phyloP scores from a whole-genome alignment of 176 grass and related monocot genomes.

The Bonia amplexicaulis region DNA sequence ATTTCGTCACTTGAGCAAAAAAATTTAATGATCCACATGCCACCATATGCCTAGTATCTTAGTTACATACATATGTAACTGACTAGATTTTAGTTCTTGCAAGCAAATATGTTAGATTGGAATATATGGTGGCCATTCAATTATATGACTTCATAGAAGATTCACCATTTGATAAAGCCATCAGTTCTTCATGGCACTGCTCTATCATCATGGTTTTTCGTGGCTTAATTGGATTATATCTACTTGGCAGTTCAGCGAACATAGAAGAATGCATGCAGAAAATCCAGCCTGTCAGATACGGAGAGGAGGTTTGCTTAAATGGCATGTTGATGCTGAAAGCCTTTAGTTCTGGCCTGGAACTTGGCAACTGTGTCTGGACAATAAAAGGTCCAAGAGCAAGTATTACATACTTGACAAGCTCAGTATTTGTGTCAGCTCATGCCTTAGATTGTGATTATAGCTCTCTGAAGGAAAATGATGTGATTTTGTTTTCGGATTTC shows the following conservation, averaged over 20 bases:
- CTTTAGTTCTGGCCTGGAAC: slow-evolving; percentile 87
- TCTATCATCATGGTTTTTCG: not conserved
- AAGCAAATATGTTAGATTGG: not conserved
- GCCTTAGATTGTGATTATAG: slow-evolving; percentile 66
- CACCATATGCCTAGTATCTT: not conserved
- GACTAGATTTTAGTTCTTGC: slow-evolving; percentile 9
- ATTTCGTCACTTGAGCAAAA: not conserved
- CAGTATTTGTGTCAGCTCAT: slow-evolving; percentile 69
- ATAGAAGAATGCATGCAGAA: slow-evolving; percentile 78
- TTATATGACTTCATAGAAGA: not conserved
- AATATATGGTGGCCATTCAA: not conserved
- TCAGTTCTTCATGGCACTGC: not conserved
- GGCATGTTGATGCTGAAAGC: slow-evolving; percentile 72
- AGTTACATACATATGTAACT: not conserved
- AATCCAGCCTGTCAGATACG: slow-evolving; percentile 54
- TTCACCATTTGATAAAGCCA: slow-evolving; percentile 2
- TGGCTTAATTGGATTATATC: slow-evolving; percentile 19
- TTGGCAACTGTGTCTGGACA: slow-evolving; percentile 82
- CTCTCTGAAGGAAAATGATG: slow-evolving; percentile 60
- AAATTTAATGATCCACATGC: not conserved
- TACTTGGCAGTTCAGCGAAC: slow-evolving; percentile 50
- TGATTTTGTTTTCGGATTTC: slow-evolving; percentile 83
- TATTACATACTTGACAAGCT: slow-evolving; percentile 65
- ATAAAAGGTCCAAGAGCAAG: slow-evolving; percentile 67
- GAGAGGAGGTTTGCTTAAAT: slow-evolving; percentile 88